Evolutionary conservation across 2,329 filamentous ascomycete species (phyloP).

Genomic region (Scytalidium lignicola): DNA sequence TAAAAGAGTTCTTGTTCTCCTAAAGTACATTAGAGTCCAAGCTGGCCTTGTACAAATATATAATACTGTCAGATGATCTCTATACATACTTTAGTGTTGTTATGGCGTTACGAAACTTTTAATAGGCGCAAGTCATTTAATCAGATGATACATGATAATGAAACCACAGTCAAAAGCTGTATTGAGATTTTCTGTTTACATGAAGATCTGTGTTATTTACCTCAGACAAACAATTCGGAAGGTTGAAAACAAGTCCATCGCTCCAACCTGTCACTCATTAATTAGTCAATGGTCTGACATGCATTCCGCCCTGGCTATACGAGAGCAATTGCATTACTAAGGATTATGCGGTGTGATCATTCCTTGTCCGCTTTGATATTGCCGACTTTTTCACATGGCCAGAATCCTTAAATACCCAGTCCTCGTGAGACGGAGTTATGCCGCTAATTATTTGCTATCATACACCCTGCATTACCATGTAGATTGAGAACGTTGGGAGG

Average conservation of each 20-base stretch:
- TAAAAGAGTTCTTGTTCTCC: slow-evolving; percentile 73
- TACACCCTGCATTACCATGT: too few relatives aligned
- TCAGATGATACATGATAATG: neutral
- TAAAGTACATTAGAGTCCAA: slow-evolving; percentile 10
- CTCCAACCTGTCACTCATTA: too few relatives aligned
- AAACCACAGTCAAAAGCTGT: neutral
- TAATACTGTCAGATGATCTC: neutral
- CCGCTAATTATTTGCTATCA: too few relatives aligned
- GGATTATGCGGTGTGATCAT: neutral
- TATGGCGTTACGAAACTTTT: neutral
- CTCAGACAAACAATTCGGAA: too few relatives aligned
- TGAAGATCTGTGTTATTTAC: too few relatives aligned
- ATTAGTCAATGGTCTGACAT: too few relatives aligned
- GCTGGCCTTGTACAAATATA: neutral
- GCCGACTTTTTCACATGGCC: neutral
- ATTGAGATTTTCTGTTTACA: too few relatives aligned
- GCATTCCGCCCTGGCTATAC: too few relatives aligned
- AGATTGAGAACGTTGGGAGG: too few relatives aligned
- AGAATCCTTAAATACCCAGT: too few relatives aligned
- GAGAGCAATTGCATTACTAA: neutral
- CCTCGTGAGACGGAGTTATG: too few relatives aligned
- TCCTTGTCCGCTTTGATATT: neutral
- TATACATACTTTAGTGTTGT: neutral
- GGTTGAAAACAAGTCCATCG: too few relatives aligned
- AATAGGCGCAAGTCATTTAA: neutral